phyloP scores from a whole-genome alignment of 2,329 filamentous ascomycete species.

The Colletotrichum neosansevieriae region DNA sequence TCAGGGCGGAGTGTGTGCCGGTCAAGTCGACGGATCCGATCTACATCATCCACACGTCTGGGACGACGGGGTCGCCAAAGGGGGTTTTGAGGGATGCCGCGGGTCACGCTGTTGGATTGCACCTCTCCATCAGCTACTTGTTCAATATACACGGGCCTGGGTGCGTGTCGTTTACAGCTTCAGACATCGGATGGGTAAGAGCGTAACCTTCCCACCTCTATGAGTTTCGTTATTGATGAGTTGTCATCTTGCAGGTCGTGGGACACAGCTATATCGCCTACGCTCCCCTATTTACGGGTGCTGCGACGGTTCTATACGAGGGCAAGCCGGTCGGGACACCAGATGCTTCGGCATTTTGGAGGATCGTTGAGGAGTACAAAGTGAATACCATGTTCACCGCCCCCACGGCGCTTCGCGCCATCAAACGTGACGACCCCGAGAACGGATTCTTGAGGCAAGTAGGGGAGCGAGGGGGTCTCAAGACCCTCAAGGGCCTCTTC shows the following conservation, averaged over 20 bases:
- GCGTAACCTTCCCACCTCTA: neutral
- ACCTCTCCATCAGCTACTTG: slow-evolving; percentile 84
- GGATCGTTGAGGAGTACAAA: slow-evolving; percentile 85
- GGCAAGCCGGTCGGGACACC: slow-evolving; percentile 95
- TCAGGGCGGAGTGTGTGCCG: slow-evolving; percentile 81
- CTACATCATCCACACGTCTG: slow-evolving; percentile 93
- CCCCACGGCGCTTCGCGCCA: slow-evolving; percentile 87
- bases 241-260: slow-evolving; percentile 56
- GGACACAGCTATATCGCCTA: slow-evolving; percentile 86
- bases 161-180: slow-evolving; percentile 80
- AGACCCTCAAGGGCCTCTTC: slow-evolving; percentile 79
- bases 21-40: slow-evolving; percentile 82
- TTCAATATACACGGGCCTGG: slow-evolving; percentile 87
- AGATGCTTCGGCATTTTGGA: slow-evolving; percentile 89
- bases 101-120: slow-evolving; percentile 87
- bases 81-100: slow-evolving; percentile 86
- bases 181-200: slow-evolving; percentile 87
- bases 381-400: slow-evolving; percentile 89
- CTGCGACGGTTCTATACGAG: slow-evolving; percentile 89
- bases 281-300: slow-evolving; percentile 85
- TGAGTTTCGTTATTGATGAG: neutral
- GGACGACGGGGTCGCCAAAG: slow-evolving; percentile 86
- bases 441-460: slow-evolving; percentile 73
- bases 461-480: slow-evolving; percentile 78
- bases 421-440: slow-evolving; percentile 85